A percentile compares a stretch with the other conserved stretches of the same genome.
These are phyloP conservation scores for Limtongia smithiae DNA, from an alignment of 805 yeast species.

Conservation along the genomic window DNA sequence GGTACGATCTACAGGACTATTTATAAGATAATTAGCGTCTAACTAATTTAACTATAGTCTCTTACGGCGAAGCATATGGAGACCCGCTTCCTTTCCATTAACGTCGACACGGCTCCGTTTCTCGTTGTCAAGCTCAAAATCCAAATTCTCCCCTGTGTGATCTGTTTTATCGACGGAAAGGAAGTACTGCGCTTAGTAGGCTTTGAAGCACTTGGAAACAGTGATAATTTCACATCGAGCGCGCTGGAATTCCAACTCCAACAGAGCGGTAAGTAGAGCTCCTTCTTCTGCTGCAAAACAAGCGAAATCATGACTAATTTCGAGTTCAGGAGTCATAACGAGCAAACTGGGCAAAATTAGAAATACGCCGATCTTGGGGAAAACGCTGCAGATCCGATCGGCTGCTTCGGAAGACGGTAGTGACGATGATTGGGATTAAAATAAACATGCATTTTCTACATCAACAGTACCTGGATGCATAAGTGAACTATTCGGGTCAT, in stretches of 20 bases:
- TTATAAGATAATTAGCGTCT: background rate
- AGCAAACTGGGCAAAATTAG: constrained; percentile 17
- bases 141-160: constrained; percentile 67
- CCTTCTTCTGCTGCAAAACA: too few relatives aligned
- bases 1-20: constrained; percentile 3
- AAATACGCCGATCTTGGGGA: background rate
- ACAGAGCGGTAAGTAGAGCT: constrained; percentile 20
- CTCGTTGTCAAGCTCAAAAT: constrained; percentile 59
- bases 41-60: constrained; percentile 19
- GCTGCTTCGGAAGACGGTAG: constrained; percentile 9
- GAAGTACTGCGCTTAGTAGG: constrained; percentile 65
- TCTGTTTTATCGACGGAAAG: constrained; percentile 56
- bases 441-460: too few relatives aligned
- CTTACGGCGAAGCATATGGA: constrained; percentile 58
- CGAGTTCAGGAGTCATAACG: constrained; percentile 23
- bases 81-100: constrained; percentile 50
- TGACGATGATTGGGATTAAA: constrained; percentile 24
- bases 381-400: background rate
- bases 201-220: constrained; percentile 54
- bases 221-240: constrained; percentile 47
- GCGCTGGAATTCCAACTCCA: constrained; percentile 45
- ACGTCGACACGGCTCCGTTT: constrained; percentile 69
- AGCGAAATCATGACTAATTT: too few relatives aligned
- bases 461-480: too few relatives aligned
- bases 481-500: too few relatives aligned